A percentile compares a stretch with the other conserved stretches of the same genome.
Conservation (phyloP, 225 moss, liverwort and hornwort genomes). For the Polytrichum formosum region DNA sequence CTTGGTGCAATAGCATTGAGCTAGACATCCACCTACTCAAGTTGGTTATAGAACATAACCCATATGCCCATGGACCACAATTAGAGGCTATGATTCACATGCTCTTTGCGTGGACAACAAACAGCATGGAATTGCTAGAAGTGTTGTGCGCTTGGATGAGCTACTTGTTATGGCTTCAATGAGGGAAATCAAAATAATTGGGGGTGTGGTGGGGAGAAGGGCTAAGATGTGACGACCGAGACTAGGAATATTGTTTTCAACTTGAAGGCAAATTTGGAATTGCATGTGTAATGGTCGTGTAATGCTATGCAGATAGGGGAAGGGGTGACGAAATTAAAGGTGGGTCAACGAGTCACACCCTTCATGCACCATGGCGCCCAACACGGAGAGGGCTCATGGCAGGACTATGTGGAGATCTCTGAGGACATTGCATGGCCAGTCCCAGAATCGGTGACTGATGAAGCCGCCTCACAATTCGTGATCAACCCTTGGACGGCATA, state of each 20-base stretch:
- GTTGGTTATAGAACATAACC: no score
- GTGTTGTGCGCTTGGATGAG: no score
- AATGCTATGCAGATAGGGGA: slow-evolving; percentile 23
- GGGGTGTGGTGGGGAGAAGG: no score
- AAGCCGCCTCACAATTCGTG: slow-evolving; percentile 9
- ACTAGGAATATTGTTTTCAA: neutral
- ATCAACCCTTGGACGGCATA: slow-evolving; percentile 7
- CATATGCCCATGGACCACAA: no score
- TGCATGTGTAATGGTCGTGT: neutral
- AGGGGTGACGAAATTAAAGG: slow-evolving; percentile 31
- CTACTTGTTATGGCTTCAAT: no score
- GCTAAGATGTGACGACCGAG: no score
- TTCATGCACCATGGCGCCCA: slow-evolving; percentile 9
- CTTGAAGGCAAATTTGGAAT: neutral
- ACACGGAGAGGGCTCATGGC: slow-evolving; percentile 14
- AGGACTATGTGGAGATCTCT: slow-evolving; percentile 6
- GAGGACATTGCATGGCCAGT: neutral
- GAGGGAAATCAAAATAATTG: no score
- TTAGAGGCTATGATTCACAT: no score
- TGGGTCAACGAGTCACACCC: slow-evolving; percentile 28
- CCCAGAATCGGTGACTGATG: slow-evolving; percentile 12
- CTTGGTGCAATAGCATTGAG: no score
- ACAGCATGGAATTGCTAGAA: no score
- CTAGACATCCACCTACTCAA: no score
- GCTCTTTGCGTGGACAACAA: no score